Percentiles rank a stretch among this genome's conserved stretches.
These are phyloP conservation scores for Lophium mytilinum DNA, from an alignment of 495 filamentous ascomycete species.

Conservation along the genomic window DNA sequence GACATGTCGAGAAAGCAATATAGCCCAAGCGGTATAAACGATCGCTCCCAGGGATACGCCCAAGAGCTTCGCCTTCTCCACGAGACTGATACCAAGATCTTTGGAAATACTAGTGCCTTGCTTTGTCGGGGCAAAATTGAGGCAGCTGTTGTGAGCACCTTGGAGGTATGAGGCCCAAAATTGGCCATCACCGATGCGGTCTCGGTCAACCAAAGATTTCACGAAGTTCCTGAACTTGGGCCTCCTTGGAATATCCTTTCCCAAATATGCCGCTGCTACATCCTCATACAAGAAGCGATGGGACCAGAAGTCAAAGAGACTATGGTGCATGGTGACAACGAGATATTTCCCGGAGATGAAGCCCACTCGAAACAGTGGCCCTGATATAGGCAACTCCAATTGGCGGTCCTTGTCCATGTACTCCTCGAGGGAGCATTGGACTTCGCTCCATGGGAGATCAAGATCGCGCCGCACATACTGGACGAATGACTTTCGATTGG, in stretches of 20 bases:
- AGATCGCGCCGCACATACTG: neutral
- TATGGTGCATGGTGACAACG: constrained; percentile 20
- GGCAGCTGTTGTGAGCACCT: neutral
- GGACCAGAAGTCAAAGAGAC: constrained; percentile 18
- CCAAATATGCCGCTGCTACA: constrained; percentile 7
- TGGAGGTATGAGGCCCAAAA: neutral
- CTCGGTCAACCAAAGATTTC: neutral
- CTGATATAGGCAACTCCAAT: neutral
- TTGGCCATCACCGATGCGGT: neutral
- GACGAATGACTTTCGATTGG: neutral
- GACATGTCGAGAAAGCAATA: neutral
- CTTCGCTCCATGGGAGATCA: neutral
- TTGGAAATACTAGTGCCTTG: neutral
- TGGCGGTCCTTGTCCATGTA: neutral
- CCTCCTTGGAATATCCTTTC: neutral
- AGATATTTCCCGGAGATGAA: neutral
- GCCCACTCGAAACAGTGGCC: neutral
- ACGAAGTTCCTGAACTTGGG: neutral
- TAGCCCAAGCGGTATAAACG: constrained; percentile 6
- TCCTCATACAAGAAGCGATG: constrained; percentile 19
- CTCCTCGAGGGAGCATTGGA: neutral
- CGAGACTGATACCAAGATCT: neutral
- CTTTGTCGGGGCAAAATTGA: neutral
- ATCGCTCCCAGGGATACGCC: constrained; percentile 3
- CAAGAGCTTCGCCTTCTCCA: neutral